Base-by-base conservation (phyloP, 2,329 filamentous ascomycete genomes). In the Cadophora malorum region DNA sequence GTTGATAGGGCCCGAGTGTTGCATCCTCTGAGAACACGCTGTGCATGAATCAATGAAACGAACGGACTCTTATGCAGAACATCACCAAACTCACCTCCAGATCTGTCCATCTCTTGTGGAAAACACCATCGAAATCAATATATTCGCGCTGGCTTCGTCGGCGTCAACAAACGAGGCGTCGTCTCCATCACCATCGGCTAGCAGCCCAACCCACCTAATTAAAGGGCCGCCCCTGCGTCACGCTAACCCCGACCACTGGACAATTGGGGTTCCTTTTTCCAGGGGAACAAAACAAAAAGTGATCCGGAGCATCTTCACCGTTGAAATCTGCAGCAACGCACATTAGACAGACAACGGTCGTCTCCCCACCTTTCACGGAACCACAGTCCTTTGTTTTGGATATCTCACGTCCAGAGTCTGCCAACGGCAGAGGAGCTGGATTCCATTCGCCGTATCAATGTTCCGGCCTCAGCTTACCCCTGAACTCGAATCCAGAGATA, bases 391-490 rank as follows among this genome's bases (percentile, higher is more conserved):
- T 64, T 63, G 9, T 23, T 58, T 64, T 67, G 63, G 65, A 67
- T 66, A 65, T 16, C 50, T 62, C 53, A 63, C 69, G 67, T 65
- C 63, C 67, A 68, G 62, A 63, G 58, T 71, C 69, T 69, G 70
- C 68, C 49, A 25, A 69, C 55, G 67, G 70, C 73, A 72, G 74
- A 74, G 65, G 65, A 71, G 66, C 72, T 72, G 71, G 71, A 70
- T 47, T 35, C 23, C 16, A 33, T 19, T 70, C 59, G 69, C 65
- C 69, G 70, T 72, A 73, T 74, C 73, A 72, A 75, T 75, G 74
- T 74, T 70, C 68, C 70, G 63, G 69, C 70, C 64, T 65, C 64
- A 66, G 67, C 67, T 64, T 73, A 73, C 74, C 74, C 74, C 72
- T 76, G 73, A 76, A 71, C 71, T 67, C 66, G 55, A 69, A 59